Base-by-base conservation (phyloP, 2,329 filamentous ascomycete genomes). In the Coniochaeta sp. region DNA sequence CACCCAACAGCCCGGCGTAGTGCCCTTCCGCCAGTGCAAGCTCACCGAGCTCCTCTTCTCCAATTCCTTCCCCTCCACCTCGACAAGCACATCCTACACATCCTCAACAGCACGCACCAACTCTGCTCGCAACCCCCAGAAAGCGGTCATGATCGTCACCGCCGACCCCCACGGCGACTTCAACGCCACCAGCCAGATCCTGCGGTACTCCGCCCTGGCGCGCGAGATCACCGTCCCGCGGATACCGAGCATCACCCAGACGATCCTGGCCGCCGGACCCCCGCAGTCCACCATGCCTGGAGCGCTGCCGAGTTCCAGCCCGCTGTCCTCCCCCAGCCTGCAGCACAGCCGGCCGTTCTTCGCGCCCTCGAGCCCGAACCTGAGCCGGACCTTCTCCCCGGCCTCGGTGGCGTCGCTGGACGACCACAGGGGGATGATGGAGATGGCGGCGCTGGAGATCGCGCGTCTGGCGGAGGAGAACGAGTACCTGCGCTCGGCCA, bases 151-250 rank as follows among this genome's bases (percentile, higher is more conserved):
- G 93, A 89, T 99, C 60, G 93, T 98, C 17, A 96, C 93, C 0
- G 95, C 93, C 3, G 93, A 99, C 69, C 91, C 95, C 0, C 76
- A 90, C 14, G 93, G 95, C 40, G 95, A 99, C 73, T 97, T 93
- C 78, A 98, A 98, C 70, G 92, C 95, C 14, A 99, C 95, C 0
- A 96, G 91, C 6, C 95, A 98, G 70, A 98, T 99, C 63, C 80
- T 99, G 1, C 88, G 93, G 19, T 99, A 99, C 75, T 95, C 91
- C 24, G 93, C 95, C 0, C 82, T 99, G 5, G 95, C 95, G 0
- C 86, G 92, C 22, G 93, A 98, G 75, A 90, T 98, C 12, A 96
- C 93, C 0, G 91, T 97, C 1, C 92, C 93, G 6, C 88, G 93
- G 6, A 85, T 96, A 8, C 93, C 93, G 0, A 95, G 90, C 56